Evolutionary conservation across 345 rosid genomes (phyloP).

Genomic region (Toxicodendron radicans): DNA sequence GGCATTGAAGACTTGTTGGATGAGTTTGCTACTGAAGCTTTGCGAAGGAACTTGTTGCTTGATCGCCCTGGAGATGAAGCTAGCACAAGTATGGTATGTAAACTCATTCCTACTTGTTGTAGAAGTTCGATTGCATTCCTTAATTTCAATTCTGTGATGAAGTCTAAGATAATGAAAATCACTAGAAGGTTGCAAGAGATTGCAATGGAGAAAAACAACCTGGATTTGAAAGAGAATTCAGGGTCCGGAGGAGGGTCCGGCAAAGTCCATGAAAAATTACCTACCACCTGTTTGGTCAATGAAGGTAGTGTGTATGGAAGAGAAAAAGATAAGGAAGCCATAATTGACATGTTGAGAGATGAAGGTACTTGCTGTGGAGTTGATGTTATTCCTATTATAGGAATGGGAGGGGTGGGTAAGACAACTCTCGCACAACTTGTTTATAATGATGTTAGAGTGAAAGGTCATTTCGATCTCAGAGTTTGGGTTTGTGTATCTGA

Average conservation of each 20-base stretch:
- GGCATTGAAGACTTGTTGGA: constrained; percentile 25
- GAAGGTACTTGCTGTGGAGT: background rate
- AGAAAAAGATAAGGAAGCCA: constrained; percentile 25
- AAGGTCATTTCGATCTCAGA: constrained; percentile 14
- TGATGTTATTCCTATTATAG: constrained; percentile 19
- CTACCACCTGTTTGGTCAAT: constrained; percentile 1
- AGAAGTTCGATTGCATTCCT: background rate
- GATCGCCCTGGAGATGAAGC: constrained; percentile 2
- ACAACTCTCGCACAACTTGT: constrained; percentile 31
- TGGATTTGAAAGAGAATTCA: background rate
- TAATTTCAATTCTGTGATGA: background rate
- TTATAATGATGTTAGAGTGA: constrained; percentile 22
- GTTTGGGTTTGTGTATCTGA: constrained; percentile 30
- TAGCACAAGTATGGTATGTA: background rate
- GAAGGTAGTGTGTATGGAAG: constrained; percentile 24
- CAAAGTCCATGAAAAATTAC: background rate
- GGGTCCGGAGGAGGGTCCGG: background rate
- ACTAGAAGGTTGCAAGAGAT: constrained; percentile 10
- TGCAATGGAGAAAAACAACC: background rate
- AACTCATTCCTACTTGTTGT: background rate
- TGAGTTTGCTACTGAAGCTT: constrained; percentile 1
- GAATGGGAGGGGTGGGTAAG: constrained; percentile 31
- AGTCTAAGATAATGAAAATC: constrained; percentile 3
- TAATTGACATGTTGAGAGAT: constrained; percentile 7
- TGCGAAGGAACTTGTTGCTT: background rate